Evolutionary conservation across 2,329 filamentous ascomycete genomes (phyloP).

Genomic region (Leptodontidium sp.): DNA sequence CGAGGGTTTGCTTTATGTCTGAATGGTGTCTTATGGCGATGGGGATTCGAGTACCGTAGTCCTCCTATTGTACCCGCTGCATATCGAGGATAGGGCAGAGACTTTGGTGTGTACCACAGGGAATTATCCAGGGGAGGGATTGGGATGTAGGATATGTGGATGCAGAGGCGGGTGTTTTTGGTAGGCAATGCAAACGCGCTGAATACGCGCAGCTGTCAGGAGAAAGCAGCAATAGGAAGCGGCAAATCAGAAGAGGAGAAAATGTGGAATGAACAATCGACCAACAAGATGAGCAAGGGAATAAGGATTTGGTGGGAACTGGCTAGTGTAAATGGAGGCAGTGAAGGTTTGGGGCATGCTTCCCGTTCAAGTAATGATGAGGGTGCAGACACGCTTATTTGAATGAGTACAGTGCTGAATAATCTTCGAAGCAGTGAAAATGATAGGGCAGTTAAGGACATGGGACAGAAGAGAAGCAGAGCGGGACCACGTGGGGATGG

Average conservation of each 20-base stretch:
- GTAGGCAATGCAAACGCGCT: background rate
- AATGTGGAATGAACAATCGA: background rate
- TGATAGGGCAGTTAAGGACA: background rate
- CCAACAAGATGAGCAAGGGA: background rate
- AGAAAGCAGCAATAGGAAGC: background rate
- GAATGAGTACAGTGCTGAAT: background rate
- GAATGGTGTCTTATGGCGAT: background rate
- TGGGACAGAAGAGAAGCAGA: background rate
- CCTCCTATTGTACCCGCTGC: background rate
- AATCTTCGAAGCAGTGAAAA: background rate
- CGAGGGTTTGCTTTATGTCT: background rate
- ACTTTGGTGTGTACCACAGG: too few species aligned
- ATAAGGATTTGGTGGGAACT: background rate
- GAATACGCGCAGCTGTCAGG: background rate
- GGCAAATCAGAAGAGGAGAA: background rate
- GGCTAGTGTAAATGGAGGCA: conserved; percentile 1
- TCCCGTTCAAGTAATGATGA: background rate
- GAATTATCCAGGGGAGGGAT: background rate
- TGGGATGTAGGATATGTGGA: background rate
- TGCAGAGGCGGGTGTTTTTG: background rate
- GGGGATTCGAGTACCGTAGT: background rate
- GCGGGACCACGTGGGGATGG: background rate
- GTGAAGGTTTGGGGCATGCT: background rate
- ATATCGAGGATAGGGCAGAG: background rate
- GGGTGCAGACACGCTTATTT: background rate